These are phyloP conservation scores for Daldinia grandis DNA, from an alignment of 495 filamentous ascomycete genomes.

Conservation along the genomic window DNA sequence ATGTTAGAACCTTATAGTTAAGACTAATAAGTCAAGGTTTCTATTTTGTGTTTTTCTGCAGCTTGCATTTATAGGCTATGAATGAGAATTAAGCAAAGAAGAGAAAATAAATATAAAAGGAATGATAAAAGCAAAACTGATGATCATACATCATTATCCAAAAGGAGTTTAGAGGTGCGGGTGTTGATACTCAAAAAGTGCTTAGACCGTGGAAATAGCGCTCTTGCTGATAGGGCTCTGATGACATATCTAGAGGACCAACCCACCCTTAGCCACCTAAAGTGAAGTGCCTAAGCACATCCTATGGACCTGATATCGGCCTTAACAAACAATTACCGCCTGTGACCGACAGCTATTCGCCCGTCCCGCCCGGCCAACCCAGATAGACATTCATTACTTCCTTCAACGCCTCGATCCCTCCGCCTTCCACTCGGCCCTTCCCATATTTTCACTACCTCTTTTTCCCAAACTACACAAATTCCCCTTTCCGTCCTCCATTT, in stretches of 20 bases:
- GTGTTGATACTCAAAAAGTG: neutral
- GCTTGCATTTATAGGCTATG: too few relatives aligned
- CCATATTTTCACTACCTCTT: conserved; percentile 10
- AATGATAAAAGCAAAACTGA: neutral
- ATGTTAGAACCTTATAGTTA: neutral
- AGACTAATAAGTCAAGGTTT: neutral
- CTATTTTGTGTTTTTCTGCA: neutral
- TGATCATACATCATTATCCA: conserved; percentile 10
- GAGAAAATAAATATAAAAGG: neutral
- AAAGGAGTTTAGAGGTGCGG: conserved; percentile 26
- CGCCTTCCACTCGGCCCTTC: conserved; percentile 16
- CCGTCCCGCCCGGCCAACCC: conserved; percentile 26
- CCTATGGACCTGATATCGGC: conserved; percentile 21
- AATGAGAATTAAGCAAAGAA: too few relatives aligned
- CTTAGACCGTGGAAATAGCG: neutral
- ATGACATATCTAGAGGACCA: neutral
- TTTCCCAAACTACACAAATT: neutral
- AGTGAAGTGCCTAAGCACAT: neutral
- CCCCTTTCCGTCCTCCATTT: neutral
- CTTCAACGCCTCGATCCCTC: conserved; percentile 23
- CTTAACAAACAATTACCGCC: conserved; percentile 25
- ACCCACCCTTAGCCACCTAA: neutral
- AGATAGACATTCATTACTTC: neutral
- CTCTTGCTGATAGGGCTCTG: neutral
- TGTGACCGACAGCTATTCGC: conserved; percentile 17